Evolutionary conservation across 208 protist species (phyloP), one percentile per base, ranked within the genome.

Genomic region (Herpetomonas tarakana): DNA sequence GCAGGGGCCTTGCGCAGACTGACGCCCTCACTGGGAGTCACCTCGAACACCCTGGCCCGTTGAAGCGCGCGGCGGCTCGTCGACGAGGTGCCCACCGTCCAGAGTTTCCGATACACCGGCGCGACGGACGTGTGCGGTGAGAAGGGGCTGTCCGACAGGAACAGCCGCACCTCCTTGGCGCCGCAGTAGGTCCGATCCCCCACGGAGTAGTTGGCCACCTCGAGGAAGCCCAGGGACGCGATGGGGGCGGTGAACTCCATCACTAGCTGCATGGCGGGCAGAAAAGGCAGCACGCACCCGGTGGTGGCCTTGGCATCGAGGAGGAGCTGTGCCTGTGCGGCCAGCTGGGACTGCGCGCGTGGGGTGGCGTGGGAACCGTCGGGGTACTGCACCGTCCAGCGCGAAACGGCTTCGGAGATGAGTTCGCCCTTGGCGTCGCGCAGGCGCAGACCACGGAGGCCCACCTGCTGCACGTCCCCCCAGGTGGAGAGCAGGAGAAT

Each of bases 191-290:
- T 91, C 19, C 74, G 66, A 19, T 75, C 74, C 41, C 78, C 76
- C 16, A 75, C 58, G 1, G 77, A 85, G 69, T 83, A 91, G 56
- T 91, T 91, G 9, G 83, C 79, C 9, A 91, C 69, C 46, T 91
- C 83, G 12, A 91, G 31, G 62, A 86, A 81, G 18, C 83, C 80
- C 22, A 91, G 60, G 2, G 70, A 61, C 6, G 65, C 57, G 28
- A 86, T 49, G 0, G 78, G 69, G n/a, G 54, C 30, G 2, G 45
- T 52, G 73, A 91, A 87, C 21, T 83, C 44, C 35, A 91, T 56
- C 2, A 91, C 58, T 2, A 91, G 57, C 58, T 87, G 67, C 63
- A 91, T 74, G 18, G 62, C 72, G 28, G 51, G 50, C 54, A 80
- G 62, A 71, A 76, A 87, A 0, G 83, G 79, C 16, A 86, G 63